Base-by-base conservation (phyloP, 208 protist species). In the Acanthamoeba castellanii region DNA sequence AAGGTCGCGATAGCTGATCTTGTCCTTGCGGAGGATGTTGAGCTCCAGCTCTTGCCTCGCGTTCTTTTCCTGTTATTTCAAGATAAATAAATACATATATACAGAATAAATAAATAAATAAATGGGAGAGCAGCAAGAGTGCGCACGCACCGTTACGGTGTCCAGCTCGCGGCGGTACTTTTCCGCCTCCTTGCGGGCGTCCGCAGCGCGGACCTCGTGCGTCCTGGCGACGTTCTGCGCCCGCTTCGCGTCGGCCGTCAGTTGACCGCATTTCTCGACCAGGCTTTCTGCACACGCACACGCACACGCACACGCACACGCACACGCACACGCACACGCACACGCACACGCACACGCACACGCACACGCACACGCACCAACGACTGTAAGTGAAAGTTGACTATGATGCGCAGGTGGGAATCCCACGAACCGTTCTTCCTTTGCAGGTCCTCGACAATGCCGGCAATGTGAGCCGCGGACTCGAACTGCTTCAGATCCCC, bases 401-500 rank as follows among this genome's bases (percentile, higher is more conserved):
- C 11, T 11, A 52, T 52, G 4, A 52, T 22, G 18, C 22, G 59
- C 59, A 27, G 11, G 59, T 18, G 59, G 7, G 50, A 55, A 18
- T 42, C 9, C 0, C 70, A 25, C 18, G 74, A 18, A 82, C 74
- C 74, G 37, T 82, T 82, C 42, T 82, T 47, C 34, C 74, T 25
- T 27, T 82, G 74, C 8, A 82, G 74, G 7, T 82, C 74, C 74
- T 82, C 74, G 7, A 82, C 74, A 37, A 82, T 82, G 42, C 74
- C 22, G 42, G 74, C 74, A 25, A 59, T 89, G 82, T 89, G 82
- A n/a, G 47, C 82, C 22, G 82, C 1, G 9, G 52, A 89, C 30
- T 89, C 82, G 27, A 89, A 68, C 50, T 89, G 47, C 82, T 59
- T 89, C 30, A 89, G 47, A 14, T 89, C 52, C 27, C 55, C 82